Percentiles rank a stretch among this genome's conserved stretches.
phyloP scores from a whole-genome alignment of 2,329 filamentous ascomycete genomes.

The Nemania serpens region DNA sequence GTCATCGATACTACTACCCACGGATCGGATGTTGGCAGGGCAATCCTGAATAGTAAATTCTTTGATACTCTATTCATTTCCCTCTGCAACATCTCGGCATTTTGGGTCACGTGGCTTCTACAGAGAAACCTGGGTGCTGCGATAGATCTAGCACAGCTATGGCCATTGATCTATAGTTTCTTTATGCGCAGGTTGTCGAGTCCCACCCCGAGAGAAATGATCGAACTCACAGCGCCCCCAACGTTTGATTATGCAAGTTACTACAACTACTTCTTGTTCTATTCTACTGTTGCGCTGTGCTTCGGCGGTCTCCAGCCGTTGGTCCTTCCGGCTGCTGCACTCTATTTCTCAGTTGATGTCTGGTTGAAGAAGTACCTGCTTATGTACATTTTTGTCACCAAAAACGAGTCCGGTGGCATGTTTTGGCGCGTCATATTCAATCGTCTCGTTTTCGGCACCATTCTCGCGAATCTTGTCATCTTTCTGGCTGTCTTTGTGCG shows the following conservation, averaged over 20 bases:
- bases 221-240: constrained; percentile 89
- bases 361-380: constrained; percentile 95
- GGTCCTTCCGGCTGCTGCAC: constrained; percentile 79
- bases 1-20: constrained; percentile 64
- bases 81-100: constrained; percentile 81
- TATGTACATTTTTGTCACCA: constrained; percentile 94
- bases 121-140: constrained; percentile 92
- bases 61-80: constrained; percentile 70
- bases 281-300: constrained; percentile 84
- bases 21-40: constrained; percentile 68
- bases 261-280: constrained; percentile 98
- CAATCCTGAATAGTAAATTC: constrained; percentile 67
- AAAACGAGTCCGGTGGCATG: constrained; percentile 91
- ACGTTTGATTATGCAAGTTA: constrained; percentile 94
- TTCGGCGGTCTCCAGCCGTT: constrained; percentile 87
- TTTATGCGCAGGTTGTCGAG: constrained; percentile 82
- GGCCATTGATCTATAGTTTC: constrained; percentile 82
- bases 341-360: constrained; percentile 88
- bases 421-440: constrained; percentile 95
- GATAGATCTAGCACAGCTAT: constrained; percentile 89
- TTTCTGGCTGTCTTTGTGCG: constrained; percentile 76
- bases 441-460: constrained; percentile 80
- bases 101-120: constrained; percentile 92
- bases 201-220: constrained; percentile 88
- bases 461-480: constrained; percentile 79